Base-by-base conservation (phyloP, 352 stramenopile genomes). In the Saprolegnia parasitica region DNA sequence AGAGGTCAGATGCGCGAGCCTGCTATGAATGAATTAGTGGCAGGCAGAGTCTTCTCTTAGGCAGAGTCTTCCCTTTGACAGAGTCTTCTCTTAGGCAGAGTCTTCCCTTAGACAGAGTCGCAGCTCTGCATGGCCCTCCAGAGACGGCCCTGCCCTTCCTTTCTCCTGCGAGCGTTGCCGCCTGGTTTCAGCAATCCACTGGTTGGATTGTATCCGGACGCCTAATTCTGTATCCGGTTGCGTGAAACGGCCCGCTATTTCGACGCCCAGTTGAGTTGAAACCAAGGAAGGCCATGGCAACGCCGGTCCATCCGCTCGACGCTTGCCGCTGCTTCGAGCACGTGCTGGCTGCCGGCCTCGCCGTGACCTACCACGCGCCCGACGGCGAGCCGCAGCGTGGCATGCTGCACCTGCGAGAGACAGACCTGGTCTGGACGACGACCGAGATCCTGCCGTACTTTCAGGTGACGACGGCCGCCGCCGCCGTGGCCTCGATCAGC, bases 401-500 rank as follows among this genome's bases (percentile, higher is more conserved):
- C 1, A 63, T 72, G 0, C 74, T 94, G 32, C 80, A 89, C 74
- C 76, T 94, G 9, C 74, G 79, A 46, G 74, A 82, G 55, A 84
- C 76, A 37, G 90, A 81, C 26, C 63, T 95, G 0, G 54, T 82
- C 20, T 95, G 86, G 86, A 72, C 64, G 32, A 84, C 81, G 46
- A 77, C 56, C 21, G 78, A 71, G 49, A 65, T 77, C 52, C 71
- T 80, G 46, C 74, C 60, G 8, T 72, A 71, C 58, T 77, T 67
- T 20, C 77, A 79, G 67, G 72, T 65, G 56, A 74, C 39, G 54
- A 21, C 10, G 18, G 77, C 75, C 0, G 67, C 68, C 1, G 77
- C 89, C 24, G 65, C 76, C 6, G 47, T 91, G 0, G 77, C 70
- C 9, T 78, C 87, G n/a, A 80, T 90, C 5, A 75, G 74, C 52